Percentiles rank a stretch among this genome's conserved stretches.
These are phyloP conservation scores for Aspergillus leporis DNA, from an alignment of 495 filamentous ascomycete genomes.

Conservation along the genomic window DNA sequence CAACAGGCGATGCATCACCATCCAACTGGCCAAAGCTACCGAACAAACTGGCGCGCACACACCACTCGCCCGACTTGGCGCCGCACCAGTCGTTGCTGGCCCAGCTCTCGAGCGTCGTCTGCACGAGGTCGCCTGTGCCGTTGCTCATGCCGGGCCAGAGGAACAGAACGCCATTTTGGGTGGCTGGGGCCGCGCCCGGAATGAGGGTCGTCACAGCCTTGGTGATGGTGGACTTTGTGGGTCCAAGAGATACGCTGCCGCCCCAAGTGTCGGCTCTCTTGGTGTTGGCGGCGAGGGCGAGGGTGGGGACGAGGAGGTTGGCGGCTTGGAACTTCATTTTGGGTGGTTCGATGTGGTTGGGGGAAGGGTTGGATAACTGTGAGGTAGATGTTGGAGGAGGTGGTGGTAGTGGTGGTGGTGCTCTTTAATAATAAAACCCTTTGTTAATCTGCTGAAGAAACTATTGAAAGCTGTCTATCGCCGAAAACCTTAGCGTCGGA, in stretches of 20 bases:
- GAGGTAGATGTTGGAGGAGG: no score
- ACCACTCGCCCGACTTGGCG: slow-evolving; percentile 36
- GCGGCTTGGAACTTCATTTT: slow-evolving; percentile 4
- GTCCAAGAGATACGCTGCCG: slow-evolving; percentile 41
- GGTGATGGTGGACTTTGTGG: slow-evolving; percentile 39
- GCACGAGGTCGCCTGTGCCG: slow-evolving; percentile 43
- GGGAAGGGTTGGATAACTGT: no score
- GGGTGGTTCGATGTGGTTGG: no score
- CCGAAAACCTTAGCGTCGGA: no score
- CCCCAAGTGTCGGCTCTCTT: slow-evolving; percentile 39
- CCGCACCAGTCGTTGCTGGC: slow-evolving; percentile 37
- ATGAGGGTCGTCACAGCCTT: slow-evolving; percentile 44
- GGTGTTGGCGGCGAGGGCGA: slow-evolving; percentile 5
- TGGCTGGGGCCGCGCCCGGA: slow-evolving; percentile 35
- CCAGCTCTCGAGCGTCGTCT: slow-evolving; percentile 40
- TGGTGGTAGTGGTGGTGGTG: not conserved
- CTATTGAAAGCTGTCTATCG: no score
- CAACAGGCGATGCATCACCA: slow-evolving; percentile 29
- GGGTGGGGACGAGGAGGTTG: slow-evolving; percentile 3
- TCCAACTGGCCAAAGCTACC: slow-evolving; percentile 39
- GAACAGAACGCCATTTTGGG: slow-evolving; percentile 40
- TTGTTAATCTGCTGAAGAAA: not conserved
- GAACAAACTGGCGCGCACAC: slow-evolving; percentile 43
- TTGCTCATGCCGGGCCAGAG: slow-evolving; percentile 50
- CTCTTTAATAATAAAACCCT: not conserved